Base-by-base conservation (phyloP, 805 yeast species). In the Metahyphopichia silvanorum region DNA sequence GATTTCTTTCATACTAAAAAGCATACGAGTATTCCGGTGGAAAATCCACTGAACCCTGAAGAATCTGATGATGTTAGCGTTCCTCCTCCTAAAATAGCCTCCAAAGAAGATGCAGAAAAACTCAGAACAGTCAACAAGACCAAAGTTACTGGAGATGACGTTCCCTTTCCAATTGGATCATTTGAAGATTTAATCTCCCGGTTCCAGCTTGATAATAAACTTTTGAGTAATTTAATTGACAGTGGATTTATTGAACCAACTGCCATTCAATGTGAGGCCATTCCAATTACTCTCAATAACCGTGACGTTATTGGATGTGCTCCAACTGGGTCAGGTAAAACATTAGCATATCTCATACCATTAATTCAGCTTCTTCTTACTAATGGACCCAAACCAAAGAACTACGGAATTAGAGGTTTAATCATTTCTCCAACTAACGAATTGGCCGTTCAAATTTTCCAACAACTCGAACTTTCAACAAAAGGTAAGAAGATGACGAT, bases 271-370 rank as follows among this genome's bases (percentile, higher is more conserved):
- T 76, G 87, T 40, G 97, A 93, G 57, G 78, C 88, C 2, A 79
- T 93, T 25, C 97, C 98, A 2, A 66, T 78, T 7, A 60, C 86
- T 10, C 60, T 87, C 33, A 69, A 76, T 33, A 72, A 68, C 18
- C 74, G 95, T 38, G 97, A 91, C 53, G 55, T 93, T 21, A 67
- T 93, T 26, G 95, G 95, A 1, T 86, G 96, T 69, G 97, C 98
- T 0, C 98, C 98, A 29, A 93, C 98, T 1, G 98, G 98, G 47
- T 87, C 97, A 4, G 98, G 98, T 69, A 93, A 93, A 55, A 93
- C 98, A 0, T 66, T 93, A 30, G 95, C 97, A 19, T 93, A 84
- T 53, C 63, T 86, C 35, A 76, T 88, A 12, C 98, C 99, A 4
- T 47, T 91, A 46, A 59, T 93, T 14, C 93, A 86, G 45, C 49